Base-by-base conservation (phyloP, 768 basidiomycete species). In the Gautieria morchelliformis region DNA sequence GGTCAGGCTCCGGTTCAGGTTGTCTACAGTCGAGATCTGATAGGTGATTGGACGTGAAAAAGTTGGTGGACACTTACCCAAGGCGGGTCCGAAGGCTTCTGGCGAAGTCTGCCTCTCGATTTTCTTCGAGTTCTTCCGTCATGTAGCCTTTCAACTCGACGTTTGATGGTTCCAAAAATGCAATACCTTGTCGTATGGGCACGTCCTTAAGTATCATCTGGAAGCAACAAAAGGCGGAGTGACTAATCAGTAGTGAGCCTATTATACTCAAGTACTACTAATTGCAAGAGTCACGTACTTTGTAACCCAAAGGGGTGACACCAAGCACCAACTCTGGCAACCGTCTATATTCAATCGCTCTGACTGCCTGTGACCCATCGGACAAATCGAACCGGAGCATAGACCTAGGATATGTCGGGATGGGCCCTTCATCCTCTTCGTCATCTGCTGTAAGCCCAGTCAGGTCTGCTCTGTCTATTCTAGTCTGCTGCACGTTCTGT, bases 401-500 rank as follows among this genome's bases (percentile, higher is more conserved):
- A 32, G 83, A 79, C 53, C 91, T 72, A 4, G 91, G 83, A 68
- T 92, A 97, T 56, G 78, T 84, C 3, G 91, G 92, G 52, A 92
- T 77, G 0, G 85, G 85, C 0, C 85, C 88, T 67, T 84, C 85
- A 10, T 82, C 84, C 53, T 80, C 72, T 35, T 75, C 72, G 59
- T 81, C 69, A 14, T 70, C 71, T n/a, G 73, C 75, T 9, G 70
- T 72, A 32, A 77, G 66, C 55, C 79, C 80, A 17, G 72, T 84
- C 8, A 82, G 77, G 48, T 82, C 79, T 54, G 79, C 71, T 35
- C 90, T 74, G 63, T 87, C 84, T 59, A 80, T 79, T 17, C 78
- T 76, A 12, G 82, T 80, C 53, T 81, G 75, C 20, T 86, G 77
- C 22, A 80, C 78, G 62, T 87, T 87, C 59, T 85, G 78, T 17